Conservation (phyloP, 139 green algal genomes). For the Klebsormidium nitens region DNA sequence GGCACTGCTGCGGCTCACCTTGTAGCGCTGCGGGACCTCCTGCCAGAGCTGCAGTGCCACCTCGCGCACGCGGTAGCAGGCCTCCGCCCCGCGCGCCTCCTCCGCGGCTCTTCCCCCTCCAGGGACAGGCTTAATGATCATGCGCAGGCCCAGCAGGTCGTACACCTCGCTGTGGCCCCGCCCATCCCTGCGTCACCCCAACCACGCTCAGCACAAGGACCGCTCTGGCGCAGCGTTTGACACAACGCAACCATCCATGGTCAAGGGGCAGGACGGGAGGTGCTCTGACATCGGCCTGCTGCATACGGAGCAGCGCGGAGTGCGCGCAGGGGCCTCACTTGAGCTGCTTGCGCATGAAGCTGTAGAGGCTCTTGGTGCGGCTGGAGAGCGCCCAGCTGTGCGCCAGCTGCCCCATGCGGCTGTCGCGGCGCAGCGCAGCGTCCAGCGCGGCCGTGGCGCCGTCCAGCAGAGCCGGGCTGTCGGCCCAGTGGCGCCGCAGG, state of each 20-base stretch:
- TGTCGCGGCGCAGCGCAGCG: constrained; percentile 49
- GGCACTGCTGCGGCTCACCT: too few relatives aligned
- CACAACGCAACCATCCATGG: too few relatives aligned
- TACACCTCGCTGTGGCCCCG: constrained; percentile 63
- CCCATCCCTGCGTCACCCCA: too few relatives aligned
- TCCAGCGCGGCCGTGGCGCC: constrained; percentile 48
- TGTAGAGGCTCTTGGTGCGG: constrained; percentile 82
- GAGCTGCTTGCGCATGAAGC: constrained; percentile 91
- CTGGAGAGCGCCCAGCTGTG: constrained; percentile 35
- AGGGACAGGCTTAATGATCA: constrained; percentile 57
- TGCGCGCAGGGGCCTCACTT: too few relatives aligned
- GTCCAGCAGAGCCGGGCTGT: constrained; percentile 48
- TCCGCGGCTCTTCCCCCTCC: constrained; percentile 13
- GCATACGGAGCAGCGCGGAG: too few relatives aligned
- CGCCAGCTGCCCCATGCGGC: constrained; percentile 6
- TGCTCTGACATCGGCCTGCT: too few relatives aligned
- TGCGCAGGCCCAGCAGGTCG: constrained; percentile 85
- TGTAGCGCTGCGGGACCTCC: constrained; percentile 53
- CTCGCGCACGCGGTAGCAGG: constrained; percentile 73
- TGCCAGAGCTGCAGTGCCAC: constrained; percentile 62
- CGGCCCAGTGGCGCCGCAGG: constrained; percentile 52
- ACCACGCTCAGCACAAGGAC: too few relatives aligned
- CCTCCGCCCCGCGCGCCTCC: constrained; percentile 29
- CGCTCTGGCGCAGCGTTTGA: too few relatives aligned
- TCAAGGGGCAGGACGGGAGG: too few relatives aligned